phyloP scores from a whole-genome alignment of 768 basidiomycete genomes.

The Russula virescens region DNA sequence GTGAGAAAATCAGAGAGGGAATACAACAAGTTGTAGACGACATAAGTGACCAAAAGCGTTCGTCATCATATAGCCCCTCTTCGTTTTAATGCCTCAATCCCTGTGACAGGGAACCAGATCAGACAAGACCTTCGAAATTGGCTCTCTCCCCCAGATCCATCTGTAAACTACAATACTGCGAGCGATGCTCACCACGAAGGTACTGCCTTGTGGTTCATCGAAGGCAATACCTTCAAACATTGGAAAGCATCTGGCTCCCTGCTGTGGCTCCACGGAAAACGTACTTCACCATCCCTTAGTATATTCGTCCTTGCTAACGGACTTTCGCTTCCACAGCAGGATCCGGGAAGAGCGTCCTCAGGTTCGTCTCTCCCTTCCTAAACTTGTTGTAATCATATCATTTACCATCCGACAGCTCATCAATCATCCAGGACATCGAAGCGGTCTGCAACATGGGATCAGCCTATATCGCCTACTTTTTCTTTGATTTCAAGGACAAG shows the following conservation, averaged over 20 bases:
- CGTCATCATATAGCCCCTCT: neutral
- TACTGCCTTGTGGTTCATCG: neutral
- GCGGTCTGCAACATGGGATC: neutral
- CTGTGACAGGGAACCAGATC: neutral
- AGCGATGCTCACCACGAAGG: neutral
- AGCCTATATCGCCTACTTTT: neutral
- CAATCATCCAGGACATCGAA: neutral
- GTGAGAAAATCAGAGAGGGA: neutral
- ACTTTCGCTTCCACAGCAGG: neutral
- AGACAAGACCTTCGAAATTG: neutral
- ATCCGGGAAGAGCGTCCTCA: neutral
- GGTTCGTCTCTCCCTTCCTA: neutral
- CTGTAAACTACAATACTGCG: neutral
- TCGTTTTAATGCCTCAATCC: neutral
- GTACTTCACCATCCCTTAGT: neutral
- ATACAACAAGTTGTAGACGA: neutral
- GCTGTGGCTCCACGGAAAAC: neutral
- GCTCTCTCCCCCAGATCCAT: conserved; percentile 1
- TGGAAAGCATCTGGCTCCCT: neutral
- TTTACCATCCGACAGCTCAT: neutral
- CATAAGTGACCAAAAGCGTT: neutral
- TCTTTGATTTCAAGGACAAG: neutral
- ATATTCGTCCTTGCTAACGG: neutral
- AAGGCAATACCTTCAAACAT: neutral
- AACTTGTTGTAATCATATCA: neutral